A percentile compares a stretch with the other conserved stretches of the same genome.
Conservation (phyloP, 768 basidiomycete genomes). For the Lactarius hatsudake region DNA sequence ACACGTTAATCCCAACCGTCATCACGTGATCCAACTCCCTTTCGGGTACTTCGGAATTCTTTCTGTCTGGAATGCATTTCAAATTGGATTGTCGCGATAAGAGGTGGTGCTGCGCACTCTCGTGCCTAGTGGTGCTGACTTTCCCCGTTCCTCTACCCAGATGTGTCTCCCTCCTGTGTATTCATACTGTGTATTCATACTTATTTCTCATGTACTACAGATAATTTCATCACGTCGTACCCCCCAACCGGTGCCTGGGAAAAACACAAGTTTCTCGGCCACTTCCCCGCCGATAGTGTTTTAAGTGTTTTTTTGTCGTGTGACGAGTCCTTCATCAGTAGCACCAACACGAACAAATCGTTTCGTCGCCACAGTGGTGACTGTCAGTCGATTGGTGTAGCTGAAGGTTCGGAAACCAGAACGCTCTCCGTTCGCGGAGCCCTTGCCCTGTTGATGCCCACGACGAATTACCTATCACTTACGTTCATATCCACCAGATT, state of each 20-base stretch:
- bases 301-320: background rate
- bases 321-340: background rate
- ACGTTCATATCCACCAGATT: constrained; percentile 7
- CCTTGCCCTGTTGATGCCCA: background rate
- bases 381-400: background rate
- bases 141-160: background rate
- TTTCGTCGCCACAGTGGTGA: background rate
- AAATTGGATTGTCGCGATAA: constrained; percentile 3
- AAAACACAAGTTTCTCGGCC: background rate
- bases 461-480: constrained; percentile 5
- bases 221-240: background rate
- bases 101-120: constrained; percentile 1
- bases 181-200: constrained; percentile 1
- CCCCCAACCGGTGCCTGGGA: constrained; percentile 13
- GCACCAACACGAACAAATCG: background rate
- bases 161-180: constrained; percentile 1
- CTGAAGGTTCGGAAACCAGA: background rate
- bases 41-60: background rate
- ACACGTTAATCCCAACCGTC: too few relatives aligned
- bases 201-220: constrained; percentile 9
- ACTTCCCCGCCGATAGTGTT: constrained; percentile 3
- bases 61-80: constrained; percentile 16
- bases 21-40: constrained; percentile 1
- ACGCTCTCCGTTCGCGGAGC: constrained; percentile 1
- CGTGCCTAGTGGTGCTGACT: constrained; percentile 4